Conservation (phyloP, 257 asterid species). For the Solanum piurae region DNA sequence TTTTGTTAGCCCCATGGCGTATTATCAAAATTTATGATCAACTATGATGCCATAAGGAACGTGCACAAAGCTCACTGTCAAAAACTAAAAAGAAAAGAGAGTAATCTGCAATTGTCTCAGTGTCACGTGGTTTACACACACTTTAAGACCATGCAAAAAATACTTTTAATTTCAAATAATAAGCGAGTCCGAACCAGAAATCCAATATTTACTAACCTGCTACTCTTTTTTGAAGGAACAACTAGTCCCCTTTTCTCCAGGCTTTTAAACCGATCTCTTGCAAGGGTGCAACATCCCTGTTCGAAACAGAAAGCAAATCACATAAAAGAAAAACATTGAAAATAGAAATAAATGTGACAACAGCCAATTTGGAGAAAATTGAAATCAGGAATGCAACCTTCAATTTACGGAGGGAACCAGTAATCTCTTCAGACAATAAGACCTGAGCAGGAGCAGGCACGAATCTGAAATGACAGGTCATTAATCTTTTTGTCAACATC, state of each 20-base stretch:
- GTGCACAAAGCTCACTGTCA: background rate
- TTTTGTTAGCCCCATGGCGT: background rate
- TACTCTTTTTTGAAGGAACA: constrained; percentile 56
- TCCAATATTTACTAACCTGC: constrained; percentile 45
- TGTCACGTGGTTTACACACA: background rate
- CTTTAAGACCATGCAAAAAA: background rate
- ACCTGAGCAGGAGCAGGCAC: constrained; percentile 84
- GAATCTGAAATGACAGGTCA: constrained; percentile 37
- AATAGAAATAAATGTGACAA: background rate
- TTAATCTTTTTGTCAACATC: background rate
- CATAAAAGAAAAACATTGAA: background rate
- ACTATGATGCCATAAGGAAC: background rate
- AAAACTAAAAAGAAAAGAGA: background rate
- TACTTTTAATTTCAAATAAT: background rate
- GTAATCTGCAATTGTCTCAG: background rate
- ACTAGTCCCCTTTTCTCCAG: constrained; percentile 84
- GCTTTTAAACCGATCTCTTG: constrained; percentile 82
- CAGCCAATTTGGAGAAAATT: background rate
- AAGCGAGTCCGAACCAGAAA: background rate
- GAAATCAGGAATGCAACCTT: constrained; percentile 41
- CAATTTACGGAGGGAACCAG: constrained; percentile 90
- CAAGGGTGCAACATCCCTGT: constrained; percentile 91
- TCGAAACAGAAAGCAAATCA: background rate
- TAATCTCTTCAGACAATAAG: constrained; percentile 90
- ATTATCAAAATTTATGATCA: background rate